A percentile compares a stretch with the other conserved stretches of the same genome.
Evolutionary conservation across 768 basidiomycete genomes (phyloP).

Genomic region (Auricularia sp.): DNA sequence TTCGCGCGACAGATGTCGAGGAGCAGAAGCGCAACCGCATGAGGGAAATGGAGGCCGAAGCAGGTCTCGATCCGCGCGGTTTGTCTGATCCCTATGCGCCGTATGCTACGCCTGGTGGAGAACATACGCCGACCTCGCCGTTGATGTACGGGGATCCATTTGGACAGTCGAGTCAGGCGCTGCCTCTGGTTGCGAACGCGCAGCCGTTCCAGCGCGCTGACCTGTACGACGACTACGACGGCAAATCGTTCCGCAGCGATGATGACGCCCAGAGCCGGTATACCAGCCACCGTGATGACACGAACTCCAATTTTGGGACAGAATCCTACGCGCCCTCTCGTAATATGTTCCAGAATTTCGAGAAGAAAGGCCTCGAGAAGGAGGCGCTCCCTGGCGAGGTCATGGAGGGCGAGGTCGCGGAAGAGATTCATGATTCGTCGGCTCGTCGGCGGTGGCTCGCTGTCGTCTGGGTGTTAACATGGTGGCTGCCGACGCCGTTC

Average conservation of each 20-base stretch:
- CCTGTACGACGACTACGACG: conserved; percentile 64
- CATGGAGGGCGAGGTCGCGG: conserved; percentile 78
- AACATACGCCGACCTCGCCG: conserved; percentile 13
- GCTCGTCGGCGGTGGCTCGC: conserved; percentile 81
- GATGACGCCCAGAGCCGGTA: conserved; percentile 74
- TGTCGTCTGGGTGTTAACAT: conserved; percentile 83
- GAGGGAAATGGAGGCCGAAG: conserved; percentile 65
- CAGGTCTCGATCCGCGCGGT: conserved; percentile 48
- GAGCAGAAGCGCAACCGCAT: conserved; percentile 76
- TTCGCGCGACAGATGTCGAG: conserved; percentile 74
- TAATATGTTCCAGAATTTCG: conserved; percentile 88
- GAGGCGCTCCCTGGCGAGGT: conserved; percentile 78
- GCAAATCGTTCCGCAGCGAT: conserved; percentile 60
- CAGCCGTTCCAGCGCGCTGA: conserved; percentile 74
- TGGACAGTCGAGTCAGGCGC: conserved; percentile 51
- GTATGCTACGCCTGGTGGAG: conserved; percentile 46
- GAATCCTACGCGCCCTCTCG: conserved; percentile 90
- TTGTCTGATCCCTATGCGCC: conserved; percentile 68
- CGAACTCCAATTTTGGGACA: conserved; percentile 72
- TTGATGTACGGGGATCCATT: conserved; percentile 41
- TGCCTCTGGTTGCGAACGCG: conserved; percentile 77
- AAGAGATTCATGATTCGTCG: conserved; percentile 73
- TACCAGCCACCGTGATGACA: conserved; percentile 69
- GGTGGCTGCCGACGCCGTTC: conserved; percentile 72
- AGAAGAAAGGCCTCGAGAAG: conserved; percentile 69